Evolutionary conservation across 108 stramenopile genomes (phyloP).

Genomic region (Pseudonitzschia multiseries): DNA sequence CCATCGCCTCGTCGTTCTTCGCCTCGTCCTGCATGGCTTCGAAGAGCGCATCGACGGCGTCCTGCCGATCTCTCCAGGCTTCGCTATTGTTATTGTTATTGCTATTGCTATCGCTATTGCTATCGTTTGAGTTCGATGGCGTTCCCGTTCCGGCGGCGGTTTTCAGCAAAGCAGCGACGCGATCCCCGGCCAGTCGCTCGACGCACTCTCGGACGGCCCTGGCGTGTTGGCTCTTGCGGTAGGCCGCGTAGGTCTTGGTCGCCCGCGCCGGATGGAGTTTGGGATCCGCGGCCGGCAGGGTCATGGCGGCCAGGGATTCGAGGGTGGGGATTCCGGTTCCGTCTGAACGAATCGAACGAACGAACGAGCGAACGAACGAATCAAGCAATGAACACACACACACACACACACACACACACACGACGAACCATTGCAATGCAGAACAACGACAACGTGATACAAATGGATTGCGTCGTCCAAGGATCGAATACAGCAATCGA

Average conservation of each 20-base stretch:
- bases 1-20: slow-evolving; percentile 34
- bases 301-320: slow-evolving; percentile 23
- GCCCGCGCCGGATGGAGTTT: slow-evolving; percentile 24
- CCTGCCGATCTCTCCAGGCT: slow-evolving; percentile 62
- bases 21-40: slow-evolving; percentile 62
- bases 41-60: slow-evolving; percentile 74
- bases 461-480: too few species aligned
- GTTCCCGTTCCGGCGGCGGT: slow-evolving; percentile 1
- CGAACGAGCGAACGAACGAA: neutral
- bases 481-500: too few species aligned
- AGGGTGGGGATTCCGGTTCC: slow-evolving; percentile 65
- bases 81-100: neutral
- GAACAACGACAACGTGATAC: too few species aligned
- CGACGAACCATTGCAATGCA: too few species aligned
- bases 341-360: neutral
- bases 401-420: too few species aligned
- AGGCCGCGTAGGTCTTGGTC: slow-evolving; percentile 48
- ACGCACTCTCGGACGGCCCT: slow-evolving; percentile 40
- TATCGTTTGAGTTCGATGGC: too few species aligned
- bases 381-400: neutral
- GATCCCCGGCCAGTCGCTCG: slow-evolving; percentile 37
- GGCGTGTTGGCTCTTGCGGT: slow-evolving; percentile 37
- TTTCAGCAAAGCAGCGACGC: slow-evolving; percentile 43
- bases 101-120: too few species aligned
- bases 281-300: neutral